phyloP scores from a whole-genome alignment of 768 basidiomycete genomes.

The Daedalea quercina region DNA sequence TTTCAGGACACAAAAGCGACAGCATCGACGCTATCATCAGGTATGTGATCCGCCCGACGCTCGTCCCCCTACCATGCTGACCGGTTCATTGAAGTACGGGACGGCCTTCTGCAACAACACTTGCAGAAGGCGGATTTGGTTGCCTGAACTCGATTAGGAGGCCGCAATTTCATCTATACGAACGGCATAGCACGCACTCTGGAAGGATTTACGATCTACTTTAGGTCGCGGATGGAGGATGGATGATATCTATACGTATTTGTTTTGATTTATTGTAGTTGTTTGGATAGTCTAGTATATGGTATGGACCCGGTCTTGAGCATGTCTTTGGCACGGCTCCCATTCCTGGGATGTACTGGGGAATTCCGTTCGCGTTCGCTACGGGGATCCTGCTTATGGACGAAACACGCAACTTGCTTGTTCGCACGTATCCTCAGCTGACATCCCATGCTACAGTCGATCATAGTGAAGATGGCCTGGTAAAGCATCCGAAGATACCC shows the following conservation, averaged over 20 bases:
- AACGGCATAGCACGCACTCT: too few species aligned
- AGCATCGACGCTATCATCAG: constrained; percentile 49
- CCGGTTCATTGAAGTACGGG: too few species aligned
- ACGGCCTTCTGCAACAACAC: too few species aligned
- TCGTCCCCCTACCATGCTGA: too few species aligned
- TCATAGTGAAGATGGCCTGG: constrained; percentile 34
- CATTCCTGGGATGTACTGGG: constrained; percentile 43
- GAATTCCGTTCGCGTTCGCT: constrained; percentile 38
- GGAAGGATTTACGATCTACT: too few species aligned
- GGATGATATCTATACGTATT: too few species aligned
- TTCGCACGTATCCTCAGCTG: constrained; percentile 33
- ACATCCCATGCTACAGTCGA: constrained; percentile 18
- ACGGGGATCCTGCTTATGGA: constrained; percentile 34
- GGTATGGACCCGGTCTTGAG: constrained; percentile 37
- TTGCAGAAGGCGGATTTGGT: too few species aligned
- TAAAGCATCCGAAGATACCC: too few species aligned
- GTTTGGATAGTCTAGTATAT: constrained; percentile 9
- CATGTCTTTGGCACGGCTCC: constrained; percentile 34
- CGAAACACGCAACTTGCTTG: constrained; percentile 38
- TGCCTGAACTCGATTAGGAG: too few species aligned
- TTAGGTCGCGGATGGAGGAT: too few species aligned
- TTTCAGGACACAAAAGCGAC: constrained; percentile 60
- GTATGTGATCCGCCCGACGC: constrained; percentile 10
- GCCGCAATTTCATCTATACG: too few species aligned
- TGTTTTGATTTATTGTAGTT: too few species aligned